Evolutionary conservation across 306 rosid species (phyloP), one percentile per base, ranked within the genome.

Genomic region (Glycyrrhiza uralensis): DNA sequence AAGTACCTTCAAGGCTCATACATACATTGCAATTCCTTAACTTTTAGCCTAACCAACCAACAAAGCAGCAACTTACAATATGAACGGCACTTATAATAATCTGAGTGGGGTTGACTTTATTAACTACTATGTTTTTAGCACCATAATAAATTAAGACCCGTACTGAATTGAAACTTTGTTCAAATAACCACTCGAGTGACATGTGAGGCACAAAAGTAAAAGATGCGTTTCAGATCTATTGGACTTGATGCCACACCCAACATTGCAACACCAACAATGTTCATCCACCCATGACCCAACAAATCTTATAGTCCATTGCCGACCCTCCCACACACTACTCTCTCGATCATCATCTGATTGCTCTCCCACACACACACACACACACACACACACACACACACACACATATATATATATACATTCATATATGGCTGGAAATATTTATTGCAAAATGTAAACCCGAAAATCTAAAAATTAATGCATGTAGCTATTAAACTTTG

Each of bases 191-290:
- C 80, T 86, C 61, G 13, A 86, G 82, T 66, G 80, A 69, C 4
- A 44, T 74, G 75, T 80, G 71, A 75, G 12, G 4, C 81, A 72
- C 58, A 42, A 83, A 64, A 85, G 85, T 84, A 77, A 81, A 83
- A 79, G 87, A 80, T 83, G 80, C 79, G 84, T 76, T 66, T 81
- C 56, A 45, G 81, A 19, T 83, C 81, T 67, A 77, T 44, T 65
- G 76, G 86, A 89, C 82, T 80, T 79, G 81, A 73, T 78, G 82
- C 82, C 86, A 80, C 84, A 87, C 77, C 84, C 78, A 77, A 71
- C 45, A 41, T 32, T 68, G n/a, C 54, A 23, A 49, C 13, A 17
- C 7, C 59, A 69, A 51, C 11, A 46, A 17, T 18, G 5, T 7
- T 0, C 61, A 44, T 45, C 35, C 64, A 3, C 47, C 24, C 12